Evolutionary conservation across 1,139 yeast genomes (phyloP).

Genomic region (Yamadazyma pseudoaaseri): DNA sequence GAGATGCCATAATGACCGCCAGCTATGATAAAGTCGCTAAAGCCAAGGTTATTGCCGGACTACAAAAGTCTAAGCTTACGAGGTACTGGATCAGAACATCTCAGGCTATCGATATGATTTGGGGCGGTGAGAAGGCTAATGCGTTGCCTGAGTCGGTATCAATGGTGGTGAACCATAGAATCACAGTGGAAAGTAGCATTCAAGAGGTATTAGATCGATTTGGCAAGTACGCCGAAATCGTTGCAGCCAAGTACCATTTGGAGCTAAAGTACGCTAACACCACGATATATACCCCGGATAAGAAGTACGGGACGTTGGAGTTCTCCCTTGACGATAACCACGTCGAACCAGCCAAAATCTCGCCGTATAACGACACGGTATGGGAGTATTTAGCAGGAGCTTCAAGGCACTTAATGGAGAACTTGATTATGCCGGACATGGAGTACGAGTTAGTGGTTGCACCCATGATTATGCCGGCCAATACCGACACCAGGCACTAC

Average conservation of each 20-base stretch:
- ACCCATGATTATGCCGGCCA: constrained; percentile 73
- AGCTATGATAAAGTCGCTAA: constrained; percentile 34
- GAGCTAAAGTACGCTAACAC: constrained; percentile 24
- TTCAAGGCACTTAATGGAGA: constrained; percentile 45
- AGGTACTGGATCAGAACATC: constrained; percentile 34
- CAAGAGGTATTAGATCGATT: constrained; percentile 24
- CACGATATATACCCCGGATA: constrained; percentile 15
- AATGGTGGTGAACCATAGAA: constrained; percentile 33
- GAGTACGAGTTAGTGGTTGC: constrained; percentile 50
- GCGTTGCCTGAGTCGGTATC: constrained; percentile 40
- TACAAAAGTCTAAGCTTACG: constrained; percentile 15
- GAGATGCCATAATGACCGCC: constrained; percentile 32
- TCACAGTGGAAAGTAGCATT: constrained; percentile 29
- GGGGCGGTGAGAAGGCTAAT: constrained; percentile 41
- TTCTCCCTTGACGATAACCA: constrained; percentile 15
- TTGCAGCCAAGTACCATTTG: constrained; percentile 30
- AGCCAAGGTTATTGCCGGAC: constrained; percentile 20
- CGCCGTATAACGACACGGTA: constrained; percentile 36
- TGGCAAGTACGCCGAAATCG: constrained; percentile 19
- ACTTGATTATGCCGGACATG: constrained; percentile 33
- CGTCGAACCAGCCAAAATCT: constrained; percentile 36
- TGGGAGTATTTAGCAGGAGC: constrained; percentile 44
- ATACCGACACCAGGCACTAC: constrained; percentile 81
- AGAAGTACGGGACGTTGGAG: constrained; percentile 25
- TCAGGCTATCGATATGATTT: constrained; percentile 36